Conservation (phyloP, 192 early-diverging fungal genomes). For the Coemansia sp. region DNA sequence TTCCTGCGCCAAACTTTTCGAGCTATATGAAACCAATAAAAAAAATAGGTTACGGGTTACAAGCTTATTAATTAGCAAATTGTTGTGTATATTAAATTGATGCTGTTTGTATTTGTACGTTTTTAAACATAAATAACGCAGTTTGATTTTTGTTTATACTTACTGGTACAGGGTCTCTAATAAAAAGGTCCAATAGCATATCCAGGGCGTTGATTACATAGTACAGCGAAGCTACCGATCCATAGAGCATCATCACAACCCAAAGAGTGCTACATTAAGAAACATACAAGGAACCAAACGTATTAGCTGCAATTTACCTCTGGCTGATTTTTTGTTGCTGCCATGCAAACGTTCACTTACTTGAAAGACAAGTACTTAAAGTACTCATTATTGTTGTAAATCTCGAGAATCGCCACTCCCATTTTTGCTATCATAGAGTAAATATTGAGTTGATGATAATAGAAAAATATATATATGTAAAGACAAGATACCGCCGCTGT, state of each 20-base stretch:
- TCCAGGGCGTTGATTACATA: constrained; percentile 26
- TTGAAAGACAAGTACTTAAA: constrained; percentile 33
- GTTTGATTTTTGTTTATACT: not conserved
- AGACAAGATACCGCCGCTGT: too few species aligned
- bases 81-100: constrained; percentile 24
- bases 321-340: too few species aligned
- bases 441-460: too few species aligned
- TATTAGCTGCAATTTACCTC: too few species aligned
- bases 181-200: constrained; percentile 37
- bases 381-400: constrained; percentile 18
- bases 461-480: too few species aligned
- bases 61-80: too few species aligned
- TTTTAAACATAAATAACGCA: not conserved
- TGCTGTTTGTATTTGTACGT: not conserved
- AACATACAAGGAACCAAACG: not conserved
- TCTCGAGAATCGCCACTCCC: constrained; percentile 12
- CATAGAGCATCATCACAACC: constrained; percentile 49
- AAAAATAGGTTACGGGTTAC: too few species aligned
- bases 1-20: constrained; percentile 34
- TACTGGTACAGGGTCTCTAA: constrained; percentile 31
- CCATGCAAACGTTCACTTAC: constrained; percentile 12
- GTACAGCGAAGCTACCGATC: constrained; percentile 27
- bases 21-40: constrained; percentile 19
- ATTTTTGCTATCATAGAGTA: constrained; percentile 5
- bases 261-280: constrained; percentile 29